These are phyloP conservation scores for Ophioceras dolichostomum DNA, from an alignment of 2,329 filamentous ascomycete genomes.

Conservation along the genomic window DNA sequence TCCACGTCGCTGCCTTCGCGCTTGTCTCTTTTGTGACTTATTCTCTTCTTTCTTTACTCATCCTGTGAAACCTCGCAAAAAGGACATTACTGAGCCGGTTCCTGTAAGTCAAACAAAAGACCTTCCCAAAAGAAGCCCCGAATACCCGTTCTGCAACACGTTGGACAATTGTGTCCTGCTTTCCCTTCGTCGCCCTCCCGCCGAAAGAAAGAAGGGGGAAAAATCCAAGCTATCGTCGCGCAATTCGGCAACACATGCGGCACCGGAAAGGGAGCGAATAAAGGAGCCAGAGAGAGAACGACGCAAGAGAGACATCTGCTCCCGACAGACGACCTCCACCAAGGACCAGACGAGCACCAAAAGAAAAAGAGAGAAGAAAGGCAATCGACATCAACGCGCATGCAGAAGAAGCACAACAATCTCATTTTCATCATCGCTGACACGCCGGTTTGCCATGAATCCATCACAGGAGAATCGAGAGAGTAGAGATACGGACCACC, in stretches of 20 bases:
- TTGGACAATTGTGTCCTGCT: not conserved
- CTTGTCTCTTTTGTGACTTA: not conserved
- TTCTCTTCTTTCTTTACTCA: no score
- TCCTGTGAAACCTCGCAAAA: not conserved
- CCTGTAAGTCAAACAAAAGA: not conserved
- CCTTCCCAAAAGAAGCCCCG: not conserved
- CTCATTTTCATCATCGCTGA: no score
- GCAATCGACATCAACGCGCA: not conserved
- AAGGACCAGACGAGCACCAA: no score
- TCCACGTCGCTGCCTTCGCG: not conserved
- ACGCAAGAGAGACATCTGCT: not conserved
- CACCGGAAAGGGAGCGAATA: not conserved
- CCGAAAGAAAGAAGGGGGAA: no score
- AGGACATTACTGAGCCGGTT: not conserved
- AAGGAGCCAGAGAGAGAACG: not conserved
- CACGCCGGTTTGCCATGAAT: slow-evolving; percentile 1
- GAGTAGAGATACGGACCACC: no score
- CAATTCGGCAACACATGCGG: not conserved
- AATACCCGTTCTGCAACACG: not conserved
- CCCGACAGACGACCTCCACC: no score
- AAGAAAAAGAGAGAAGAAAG: no score
- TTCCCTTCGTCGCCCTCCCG: not conserved
- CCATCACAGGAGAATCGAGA: slow-evolving; percentile 2
- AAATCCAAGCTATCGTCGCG: not conserved
- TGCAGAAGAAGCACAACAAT: not conserved